These are phyloP conservation scores for Penicillium crustosum DNA, from an alignment of 2,329 filamentous ascomycete genomes.

Conservation along the genomic window DNA sequence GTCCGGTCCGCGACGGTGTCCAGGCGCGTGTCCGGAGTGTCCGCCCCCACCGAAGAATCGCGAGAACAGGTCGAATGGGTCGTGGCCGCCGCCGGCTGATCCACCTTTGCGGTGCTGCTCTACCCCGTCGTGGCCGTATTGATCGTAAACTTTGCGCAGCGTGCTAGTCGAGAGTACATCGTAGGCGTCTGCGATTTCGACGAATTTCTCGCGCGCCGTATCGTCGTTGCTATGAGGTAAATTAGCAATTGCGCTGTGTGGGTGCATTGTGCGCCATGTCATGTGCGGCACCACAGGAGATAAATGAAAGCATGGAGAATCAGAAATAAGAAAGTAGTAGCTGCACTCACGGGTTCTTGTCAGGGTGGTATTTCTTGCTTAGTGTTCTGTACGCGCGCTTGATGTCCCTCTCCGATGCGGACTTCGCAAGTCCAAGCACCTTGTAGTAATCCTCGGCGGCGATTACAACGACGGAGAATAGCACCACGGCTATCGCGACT, in stretches of 20 bases:
- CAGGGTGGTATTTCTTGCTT: constrained; percentile 94
- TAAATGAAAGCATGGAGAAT: background rate
- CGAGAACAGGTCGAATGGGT: constrained; percentile 94
- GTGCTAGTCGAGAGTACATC: constrained; percentile 80
- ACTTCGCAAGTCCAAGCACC: constrained; percentile 75
- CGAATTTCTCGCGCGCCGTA: constrained; percentile 83
- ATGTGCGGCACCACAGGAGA: background rate
- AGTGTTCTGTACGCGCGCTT: constrained; percentile 90
- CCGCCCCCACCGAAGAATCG: constrained; percentile 93
- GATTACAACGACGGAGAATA: constrained; percentile 39
- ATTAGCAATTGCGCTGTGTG: background rate
- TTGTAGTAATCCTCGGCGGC: constrained; percentile 55
- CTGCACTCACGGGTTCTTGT: constrained; percentile 85
- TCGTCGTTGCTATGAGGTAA: constrained; percentile 64
- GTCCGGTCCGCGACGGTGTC: constrained; percentile 78
- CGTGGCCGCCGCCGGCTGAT: constrained; percentile 59
- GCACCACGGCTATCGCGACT: constrained; percentile 35
- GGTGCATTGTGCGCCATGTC: background rate
- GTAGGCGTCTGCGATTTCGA: constrained; percentile 92
- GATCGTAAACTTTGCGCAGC: constrained; percentile 85
- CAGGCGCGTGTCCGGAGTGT: constrained; percentile 71
- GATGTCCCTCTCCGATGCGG: constrained; percentile 81
- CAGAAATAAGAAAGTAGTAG: background rate
- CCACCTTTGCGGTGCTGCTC: constrained; percentile 76
- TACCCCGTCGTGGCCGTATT: constrained; percentile 87